phyloP scores from a whole-genome alignment of 1,139 yeast genomes.

The Suhomyces guaymorum region DNA sequence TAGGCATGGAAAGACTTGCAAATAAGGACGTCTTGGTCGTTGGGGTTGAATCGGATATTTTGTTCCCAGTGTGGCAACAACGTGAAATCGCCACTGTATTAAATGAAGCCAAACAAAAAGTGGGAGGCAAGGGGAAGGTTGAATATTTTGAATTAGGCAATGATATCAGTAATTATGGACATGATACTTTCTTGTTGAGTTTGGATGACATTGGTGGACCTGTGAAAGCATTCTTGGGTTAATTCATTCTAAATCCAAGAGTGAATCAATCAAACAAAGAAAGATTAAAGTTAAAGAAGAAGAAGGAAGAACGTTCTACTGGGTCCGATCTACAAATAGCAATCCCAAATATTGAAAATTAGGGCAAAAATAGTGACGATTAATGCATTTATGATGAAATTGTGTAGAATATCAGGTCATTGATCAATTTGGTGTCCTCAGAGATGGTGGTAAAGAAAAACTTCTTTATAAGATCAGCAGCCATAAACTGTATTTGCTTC shows the following conservation, averaged over 20 bases:
- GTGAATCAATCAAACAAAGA: no score
- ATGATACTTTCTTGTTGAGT: slow-evolving; percentile 83
- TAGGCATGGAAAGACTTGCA: slow-evolving; percentile 65
- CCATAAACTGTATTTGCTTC: no score
- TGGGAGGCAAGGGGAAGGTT: slow-evolving; percentile 34
- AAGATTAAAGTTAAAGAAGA: not conserved
- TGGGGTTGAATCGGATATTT: slow-evolving; percentile 88
- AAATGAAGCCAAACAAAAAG: slow-evolving; percentile 36
- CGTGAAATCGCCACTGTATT: slow-evolving; percentile 72
- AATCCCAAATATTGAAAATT: no score
- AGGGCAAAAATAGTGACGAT: no score
- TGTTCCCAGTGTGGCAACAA: slow-evolving; percentile 96
- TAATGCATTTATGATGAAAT: no score
- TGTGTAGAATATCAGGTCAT: no score
- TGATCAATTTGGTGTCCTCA: no score
- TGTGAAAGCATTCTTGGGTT: slow-evolving; percentile 56
- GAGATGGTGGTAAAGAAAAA: no score
- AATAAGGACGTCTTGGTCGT: slow-evolving; percentile 71
- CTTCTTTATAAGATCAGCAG: no score
- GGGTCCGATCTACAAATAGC: no score
- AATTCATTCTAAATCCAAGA: no score
- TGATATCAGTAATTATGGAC: slow-evolving; percentile 80
- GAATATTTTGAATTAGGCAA: slow-evolving; percentile 73
- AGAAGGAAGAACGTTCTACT: not conserved
- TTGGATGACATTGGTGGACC: slow-evolving; percentile 80